Evolutionary conservation across 805 yeast species (phyloP).

Genomic region (Torulaspora franciscae): DNA sequence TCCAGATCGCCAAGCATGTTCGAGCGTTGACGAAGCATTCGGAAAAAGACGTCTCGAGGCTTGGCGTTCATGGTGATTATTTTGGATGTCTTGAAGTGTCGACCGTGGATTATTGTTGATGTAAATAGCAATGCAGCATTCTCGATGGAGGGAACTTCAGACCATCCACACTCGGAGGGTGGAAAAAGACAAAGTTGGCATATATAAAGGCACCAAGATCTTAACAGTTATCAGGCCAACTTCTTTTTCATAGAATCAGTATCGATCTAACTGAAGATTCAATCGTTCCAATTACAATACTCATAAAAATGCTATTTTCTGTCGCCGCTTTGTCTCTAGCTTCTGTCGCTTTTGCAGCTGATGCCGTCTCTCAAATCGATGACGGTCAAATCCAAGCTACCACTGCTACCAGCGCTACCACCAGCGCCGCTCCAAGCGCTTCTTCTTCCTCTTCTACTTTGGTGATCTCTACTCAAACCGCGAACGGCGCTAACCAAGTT

Average conservation of each 20-base stretch:
- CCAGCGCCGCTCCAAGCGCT: constrained; percentile 1
- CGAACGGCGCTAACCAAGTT: constrained; percentile 23
- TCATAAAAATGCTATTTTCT: constrained; percentile 15
- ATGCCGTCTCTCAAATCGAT: constrained; percentile 15
- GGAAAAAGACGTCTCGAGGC: not conserved
- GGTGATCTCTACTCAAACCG: constrained; percentile 15
- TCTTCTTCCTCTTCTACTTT: constrained; percentile 6
- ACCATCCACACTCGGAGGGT: not conserved
- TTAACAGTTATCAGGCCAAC: not conserved
- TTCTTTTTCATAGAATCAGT: not conserved
- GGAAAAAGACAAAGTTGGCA: not conserved
- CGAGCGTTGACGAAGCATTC: not conserved
- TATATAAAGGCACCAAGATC: not conserved
- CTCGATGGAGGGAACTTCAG: not conserved
- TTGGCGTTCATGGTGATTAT: not conserved
- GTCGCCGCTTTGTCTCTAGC: constrained; percentile 16
- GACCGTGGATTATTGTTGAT: not conserved
- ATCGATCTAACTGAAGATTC: constrained; percentile 8
- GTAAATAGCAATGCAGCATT: not conserved
- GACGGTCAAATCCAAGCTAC: constrained; percentile 19
- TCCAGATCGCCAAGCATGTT: not conserved
- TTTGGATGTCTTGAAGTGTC: not conserved
- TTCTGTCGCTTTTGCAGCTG: constrained; percentile 15
- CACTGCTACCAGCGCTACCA: constrained; percentile 7
- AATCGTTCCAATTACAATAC: constrained; percentile 9